A percentile compares a stretch with the other conserved stretches of the same genome.
phyloP scores from a whole-genome alignment of 306 rosid genomes.

The Prunus mira region DNA sequence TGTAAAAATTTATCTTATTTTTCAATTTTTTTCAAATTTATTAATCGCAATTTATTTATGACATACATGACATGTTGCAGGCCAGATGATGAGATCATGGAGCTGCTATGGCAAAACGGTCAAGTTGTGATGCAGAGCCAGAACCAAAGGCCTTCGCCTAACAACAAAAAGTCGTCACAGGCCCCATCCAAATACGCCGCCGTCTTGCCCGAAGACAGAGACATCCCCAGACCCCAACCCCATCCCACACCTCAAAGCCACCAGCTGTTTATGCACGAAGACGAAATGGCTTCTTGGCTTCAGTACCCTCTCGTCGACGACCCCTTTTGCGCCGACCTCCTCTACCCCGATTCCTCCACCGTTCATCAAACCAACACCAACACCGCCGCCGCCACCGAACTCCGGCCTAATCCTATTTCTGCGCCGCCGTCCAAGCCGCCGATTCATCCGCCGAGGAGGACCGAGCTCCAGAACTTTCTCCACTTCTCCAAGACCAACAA shows the following conservation, averaged over 20 bases:
- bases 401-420: slow-evolving; percentile 9
- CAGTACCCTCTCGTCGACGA: slow-evolving; percentile 63
- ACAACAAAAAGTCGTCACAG: slow-evolving; percentile 25
- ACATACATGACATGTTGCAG: slow-evolving; percentile 22
- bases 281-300: slow-evolving; percentile 76
- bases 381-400: slow-evolving; percentile 26
- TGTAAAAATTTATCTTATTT: slow-evolving; percentile 25
- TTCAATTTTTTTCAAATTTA: neutral
- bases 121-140: slow-evolving; percentile 57
- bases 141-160: slow-evolving; percentile 35
- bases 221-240: slow-evolving; percentile 20
- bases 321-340: slow-evolving; percentile 50
- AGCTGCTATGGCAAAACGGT: slow-evolving; percentile 79
- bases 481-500: slow-evolving; percentile 29
- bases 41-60: too few relatives aligned
- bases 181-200: slow-evolving; percentile 24
- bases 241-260: slow-evolving; percentile 7
- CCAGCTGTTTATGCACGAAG: slow-evolving; percentile 69
- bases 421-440: slow-evolving; percentile 35
- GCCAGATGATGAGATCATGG: slow-evolving; percentile 62
- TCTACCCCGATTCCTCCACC: slow-evolving; percentile 22
- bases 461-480: slow-evolving; percentile 31
- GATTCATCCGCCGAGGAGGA: slow-evolving; percentile 36
- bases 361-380: neutral
- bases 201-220: slow-evolving; percentile 34